phyloP scores from a whole-genome alignment of 176 grass and related monocot genomes.

The Oryza coarctata region DNA sequence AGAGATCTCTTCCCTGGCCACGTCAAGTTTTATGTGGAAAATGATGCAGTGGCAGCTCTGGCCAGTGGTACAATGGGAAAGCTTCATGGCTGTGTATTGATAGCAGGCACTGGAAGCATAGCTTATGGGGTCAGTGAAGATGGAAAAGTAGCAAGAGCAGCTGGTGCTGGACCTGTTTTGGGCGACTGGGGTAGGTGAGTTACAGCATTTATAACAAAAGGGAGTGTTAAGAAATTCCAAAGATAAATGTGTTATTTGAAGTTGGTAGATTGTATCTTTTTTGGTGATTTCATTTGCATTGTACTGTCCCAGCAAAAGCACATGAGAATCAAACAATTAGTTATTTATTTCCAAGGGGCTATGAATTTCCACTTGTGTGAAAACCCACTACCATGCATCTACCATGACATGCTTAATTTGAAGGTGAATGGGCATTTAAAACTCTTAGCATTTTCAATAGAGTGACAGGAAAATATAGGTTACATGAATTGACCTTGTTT shows the following conservation, averaged over 20 bases:
- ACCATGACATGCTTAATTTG: not conserved
- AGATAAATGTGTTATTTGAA: constrained; percentile 2
- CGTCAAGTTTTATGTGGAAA: constrained; percentile 88
- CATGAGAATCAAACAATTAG: not conserved
- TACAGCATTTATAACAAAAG: not conserved
- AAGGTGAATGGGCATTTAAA: not conserved
- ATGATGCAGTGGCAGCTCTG: constrained; percentile 89
- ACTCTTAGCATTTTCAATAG: not conserved
- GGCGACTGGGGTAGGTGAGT: constrained; percentile 97
- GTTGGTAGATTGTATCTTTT: constrained; percentile 5
- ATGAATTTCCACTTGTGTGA: not conserved
- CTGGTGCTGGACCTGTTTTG: constrained; percentile 92
- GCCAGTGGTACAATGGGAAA: constrained; percentile 97
- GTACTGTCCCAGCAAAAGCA: not conserved
- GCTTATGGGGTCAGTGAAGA: constrained; percentile 91
- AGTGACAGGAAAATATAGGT: not conserved
- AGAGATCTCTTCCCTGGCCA: constrained; percentile 73
- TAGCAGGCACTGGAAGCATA: constrained; percentile 93
- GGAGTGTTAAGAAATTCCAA: not conserved
- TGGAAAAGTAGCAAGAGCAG: constrained; percentile 90
- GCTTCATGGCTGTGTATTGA: constrained; percentile 90
- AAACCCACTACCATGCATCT: not conserved
- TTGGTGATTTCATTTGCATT: constrained; percentile 1
- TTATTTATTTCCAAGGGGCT: constrained; percentile 6
- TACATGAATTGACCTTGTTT: not conserved